Percentiles rank a stretch among this genome's conserved stretches.
Evolutionary conservation across 2,329 filamentous ascomycete species (phyloP).

Genomic region (Ophiostoma sp.): DNA sequence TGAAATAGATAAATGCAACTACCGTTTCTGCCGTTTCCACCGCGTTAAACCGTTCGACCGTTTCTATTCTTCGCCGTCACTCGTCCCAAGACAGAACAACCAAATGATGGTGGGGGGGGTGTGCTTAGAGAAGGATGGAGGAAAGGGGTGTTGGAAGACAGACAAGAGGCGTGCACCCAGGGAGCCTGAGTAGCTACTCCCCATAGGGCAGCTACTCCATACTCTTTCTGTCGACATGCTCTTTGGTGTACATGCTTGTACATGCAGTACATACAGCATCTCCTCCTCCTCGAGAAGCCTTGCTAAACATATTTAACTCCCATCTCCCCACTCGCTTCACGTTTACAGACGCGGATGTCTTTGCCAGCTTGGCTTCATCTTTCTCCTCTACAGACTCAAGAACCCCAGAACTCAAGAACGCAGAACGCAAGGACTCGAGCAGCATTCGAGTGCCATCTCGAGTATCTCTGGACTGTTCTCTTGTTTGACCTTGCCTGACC

Average conservation of each 20-base stretch:
- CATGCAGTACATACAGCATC: neutral
- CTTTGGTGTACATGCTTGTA: neutral
- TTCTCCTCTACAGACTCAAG: no score
- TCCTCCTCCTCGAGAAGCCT: neutral
- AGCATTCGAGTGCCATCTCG: neutral
- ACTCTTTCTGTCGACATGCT: neutral
- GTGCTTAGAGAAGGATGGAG: neutral
- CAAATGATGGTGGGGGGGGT: neutral
- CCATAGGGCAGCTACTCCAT: conserved; percentile 7
- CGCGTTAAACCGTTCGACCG: neutral
- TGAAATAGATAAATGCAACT: neutral
- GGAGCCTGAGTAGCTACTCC: no score
- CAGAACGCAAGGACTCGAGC: no score
- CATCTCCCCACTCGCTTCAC: neutral
- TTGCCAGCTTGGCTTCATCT: neutral
- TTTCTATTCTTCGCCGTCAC: neutral
- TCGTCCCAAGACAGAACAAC: conserved; percentile 3
- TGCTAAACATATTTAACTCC: conserved; percentile 10
- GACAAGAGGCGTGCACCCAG: no score
- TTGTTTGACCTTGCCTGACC: neutral
- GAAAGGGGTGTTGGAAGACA: neutral
- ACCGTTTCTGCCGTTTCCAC: conserved; percentile 7
- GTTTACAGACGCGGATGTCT: neutral
- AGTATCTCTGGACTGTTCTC: neutral
- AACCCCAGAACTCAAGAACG: no score